Base-by-base conservation (phyloP, 768 basidiomycete species). In the Clitopilus hobsonii region DNA sequence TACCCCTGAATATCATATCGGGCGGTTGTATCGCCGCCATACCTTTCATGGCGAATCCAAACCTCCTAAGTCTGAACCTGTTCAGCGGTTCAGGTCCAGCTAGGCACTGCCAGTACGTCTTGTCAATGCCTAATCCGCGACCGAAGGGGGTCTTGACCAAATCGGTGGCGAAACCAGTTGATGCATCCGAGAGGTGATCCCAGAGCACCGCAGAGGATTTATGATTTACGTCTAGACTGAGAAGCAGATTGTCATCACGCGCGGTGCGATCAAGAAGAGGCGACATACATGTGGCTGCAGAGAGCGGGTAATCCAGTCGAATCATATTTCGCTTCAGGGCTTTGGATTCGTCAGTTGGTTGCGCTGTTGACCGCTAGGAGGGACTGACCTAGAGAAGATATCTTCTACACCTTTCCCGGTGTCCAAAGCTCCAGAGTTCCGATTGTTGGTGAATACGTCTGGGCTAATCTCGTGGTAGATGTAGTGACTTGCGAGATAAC, bases 361-460 rank as follows among this genome's bases (percentile, higher is more conserved):
- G 23, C 2, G 7, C 6, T 8, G 20, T 41, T 10, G 14, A 10
- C 38, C 13, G 14, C 2, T 36, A 30, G 4, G 24, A n/a, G 5
- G 22, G 14, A 53, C 61, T 49, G 24, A 70, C 66, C 64, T 52
- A 18, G 59, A 54, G 14, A 62, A 54, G 18, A 69, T 53, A 14
- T 62, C 66, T 25, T 53, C 56, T 22, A 54, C 58, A 14, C 58
- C 50, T 58, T 61, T 69, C 14, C 54, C 56, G 8, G 68, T 69
- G 54, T 71, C 71, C 26, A 72, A 54, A 20, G 61, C 25, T 13
- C 64, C 61, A 2, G 73, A 72, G 26, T 67, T 61, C 7, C 71
- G 68, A 47, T 70, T 75, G 52, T 71, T 67, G 4, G 67, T 54
- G 54, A 70, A 75, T 1, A 67, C 65, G 52, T 72, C 57, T 2